Conservation (phyloP, 2,329 filamentous ascomycete genomes). For the Diplodia mutila region DNA sequence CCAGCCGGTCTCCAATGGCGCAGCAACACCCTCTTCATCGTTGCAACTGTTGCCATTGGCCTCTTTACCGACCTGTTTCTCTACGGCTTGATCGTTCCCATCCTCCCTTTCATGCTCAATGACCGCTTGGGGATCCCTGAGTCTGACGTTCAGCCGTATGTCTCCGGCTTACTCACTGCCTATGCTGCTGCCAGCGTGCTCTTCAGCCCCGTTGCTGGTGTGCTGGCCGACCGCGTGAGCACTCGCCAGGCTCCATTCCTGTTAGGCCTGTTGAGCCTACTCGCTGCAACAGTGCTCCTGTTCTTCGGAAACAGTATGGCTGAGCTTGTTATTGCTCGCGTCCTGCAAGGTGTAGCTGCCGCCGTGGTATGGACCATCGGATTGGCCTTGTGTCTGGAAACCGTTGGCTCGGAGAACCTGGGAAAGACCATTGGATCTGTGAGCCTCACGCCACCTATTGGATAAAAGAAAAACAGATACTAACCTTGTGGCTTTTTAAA, state of each 20-base stretch:
- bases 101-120: conserved; percentile 61
- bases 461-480: neutral
- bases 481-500: neutral
- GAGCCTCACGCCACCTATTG: conserved; percentile 27
- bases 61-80: conserved; percentile 64
- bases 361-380: conserved; percentile 65
- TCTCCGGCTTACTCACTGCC: conserved; percentile 58
- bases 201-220: conserved; percentile 57
- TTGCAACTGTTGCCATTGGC: conserved; percentile 59
- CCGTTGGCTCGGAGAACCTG: conserved; percentile 59
- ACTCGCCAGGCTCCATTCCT: conserved; percentile 63
- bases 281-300: conserved; percentile 60
- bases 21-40: conserved; percentile 62
- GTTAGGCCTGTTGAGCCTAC: conserved; percentile 57
- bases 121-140: conserved; percentile 55
- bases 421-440: conserved; percentile 65
- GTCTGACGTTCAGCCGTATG: conserved; percentile 56
- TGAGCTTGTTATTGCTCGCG: conserved; percentile 56
- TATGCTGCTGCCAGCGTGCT: conserved; percentile 60
- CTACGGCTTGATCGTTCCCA: conserved; percentile 62
- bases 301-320: conserved; percentile 55
- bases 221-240: conserved; percentile 56
- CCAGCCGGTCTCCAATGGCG: conserved; percentile 54
- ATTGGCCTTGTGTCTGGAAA: conserved; percentile 62
- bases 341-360: conserved; percentile 62